Evolutionary conservation across 2,329 filamentous ascomycete genomes (phyloP).

Genomic region (Diplodia seriata): DNA sequence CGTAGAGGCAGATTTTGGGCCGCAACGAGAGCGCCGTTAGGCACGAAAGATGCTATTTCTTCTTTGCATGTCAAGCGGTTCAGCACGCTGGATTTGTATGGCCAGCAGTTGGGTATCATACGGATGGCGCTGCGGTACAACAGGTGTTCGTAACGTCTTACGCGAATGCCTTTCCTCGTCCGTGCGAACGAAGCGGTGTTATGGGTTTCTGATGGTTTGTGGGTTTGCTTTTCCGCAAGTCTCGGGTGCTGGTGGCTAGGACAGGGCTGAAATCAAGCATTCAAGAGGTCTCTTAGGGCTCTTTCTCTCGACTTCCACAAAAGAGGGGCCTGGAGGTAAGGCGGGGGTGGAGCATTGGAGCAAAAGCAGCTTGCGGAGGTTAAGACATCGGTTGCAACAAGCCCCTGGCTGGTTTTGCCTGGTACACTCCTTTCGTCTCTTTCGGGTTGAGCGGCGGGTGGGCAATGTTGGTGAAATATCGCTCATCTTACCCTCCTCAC

Average conservation of each 20-base stretch:
- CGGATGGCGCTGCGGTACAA: conserved; percentile 27
- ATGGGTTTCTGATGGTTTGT: conserved; percentile 22
- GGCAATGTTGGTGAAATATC: neutral
- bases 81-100: conserved; percentile 24
- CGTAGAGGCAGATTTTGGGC: conserved; percentile 48
- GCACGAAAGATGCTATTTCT: conserved; percentile 18
- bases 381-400: neutral
- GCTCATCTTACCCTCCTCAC: neutral
- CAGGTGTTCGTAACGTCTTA: conserved; percentile 27
- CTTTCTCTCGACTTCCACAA: conserved; percentile 3
- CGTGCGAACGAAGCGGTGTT: conserved; percentile 25
- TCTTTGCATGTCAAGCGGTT: conserved; percentile 27
- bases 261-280: conserved; percentile 19
- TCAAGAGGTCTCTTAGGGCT: conserved; percentile 18
- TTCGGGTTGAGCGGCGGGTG: neutral
- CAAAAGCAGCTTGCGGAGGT: conserved; percentile 6
- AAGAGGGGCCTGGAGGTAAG: conserved; percentile 3
- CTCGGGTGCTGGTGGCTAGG: conserved; percentile 17
- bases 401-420: conserved; percentile 4
- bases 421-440: neutral
- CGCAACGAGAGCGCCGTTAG: conserved; percentile 38
- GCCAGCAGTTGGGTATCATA: conserved; percentile 31
- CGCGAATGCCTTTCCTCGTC: conserved; percentile 19
- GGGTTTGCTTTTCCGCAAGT: conserved; percentile 27
- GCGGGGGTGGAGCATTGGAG: neutral